Evolutionary conservation across 1,139 yeast genomes (phyloP), one percentile per base, ranked within the genome.

Genomic region (Yarrowia galli): DNA sequence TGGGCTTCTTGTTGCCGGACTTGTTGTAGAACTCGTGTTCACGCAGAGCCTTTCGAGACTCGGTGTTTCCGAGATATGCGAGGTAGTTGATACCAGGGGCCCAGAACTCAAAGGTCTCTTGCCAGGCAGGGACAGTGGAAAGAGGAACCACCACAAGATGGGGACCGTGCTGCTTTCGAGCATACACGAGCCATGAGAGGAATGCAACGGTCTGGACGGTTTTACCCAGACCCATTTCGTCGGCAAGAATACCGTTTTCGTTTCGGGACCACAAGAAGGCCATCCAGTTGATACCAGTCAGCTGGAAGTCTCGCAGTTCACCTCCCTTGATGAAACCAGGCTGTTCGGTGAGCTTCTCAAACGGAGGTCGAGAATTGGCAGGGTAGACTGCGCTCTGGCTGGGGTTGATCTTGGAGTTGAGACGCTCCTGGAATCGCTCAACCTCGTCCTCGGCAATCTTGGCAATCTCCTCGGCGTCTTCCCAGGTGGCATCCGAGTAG

Each of bases 221-320:
- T 78, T 95, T 95, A 73, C 99, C 99, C 68, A 96, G 83, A 69
- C 99, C 99, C 99, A 96, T 96, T 71, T 96, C 99, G 81, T 96
- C 99, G 7, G 99, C 99, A 63, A 96, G 81, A 68, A 96, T 96
- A 68, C 99, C 99, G 78, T 95, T 96, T 79, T 95, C 98, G 78
- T 95, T 92, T 76, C 98, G 85, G 3, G 97, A 91, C 99, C 99
- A 96, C 71, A 96, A 82, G 76, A 92, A 96, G 0, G 99, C 99
- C 99, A 96, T 96, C 99, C 99, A 96, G 79, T 96, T 96, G 71
- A 96, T 84, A 70, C 99, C 99, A 0, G 99, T 95, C 75, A 96
- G 84, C 80, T 96, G 99, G 84, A 96, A 95, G 80, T 96, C 99
- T 77, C 99, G 86, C 71, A 95, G 83, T 77, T 90, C 97, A 63